Conservation (phyloP, 164 flowering plant genomes). For the Vitis rotundifolia region DNA sequence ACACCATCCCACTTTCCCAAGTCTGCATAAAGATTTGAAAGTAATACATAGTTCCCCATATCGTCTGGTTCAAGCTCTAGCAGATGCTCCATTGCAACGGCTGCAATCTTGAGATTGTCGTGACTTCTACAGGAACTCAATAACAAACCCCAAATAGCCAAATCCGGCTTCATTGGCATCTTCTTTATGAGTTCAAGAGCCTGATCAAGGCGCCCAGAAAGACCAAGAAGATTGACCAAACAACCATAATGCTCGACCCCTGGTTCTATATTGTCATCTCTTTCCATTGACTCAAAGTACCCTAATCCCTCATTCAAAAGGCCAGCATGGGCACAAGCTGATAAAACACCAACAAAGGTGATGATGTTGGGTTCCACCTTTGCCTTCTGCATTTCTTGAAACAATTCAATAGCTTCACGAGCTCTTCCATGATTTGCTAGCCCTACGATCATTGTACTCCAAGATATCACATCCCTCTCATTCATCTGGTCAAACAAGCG, state of each 20-base stretch:
- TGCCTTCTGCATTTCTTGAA: conserved; percentile 39
- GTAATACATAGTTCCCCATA: conserved; percentile 47
- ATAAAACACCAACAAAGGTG: conserved; percentile 49
- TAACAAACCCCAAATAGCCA: conserved; percentile 56
- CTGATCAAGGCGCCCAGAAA: conserved; percentile 35
- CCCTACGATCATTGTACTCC: conserved; percentile 60
- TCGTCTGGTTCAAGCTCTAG: conserved; percentile 55
- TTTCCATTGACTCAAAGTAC: conserved; percentile 40
- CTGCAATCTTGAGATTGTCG: conserved; percentile 44
- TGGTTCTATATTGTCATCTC: conserved; percentile 35
- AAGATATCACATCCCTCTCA: conserved; percentile 44
- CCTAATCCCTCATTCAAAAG: conserved; percentile 36
- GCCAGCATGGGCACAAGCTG: conserved; percentile 62
- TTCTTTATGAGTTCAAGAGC: conserved; percentile 35
- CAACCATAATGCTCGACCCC: conserved; percentile 54
- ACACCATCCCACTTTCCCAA: conserved; percentile 51
- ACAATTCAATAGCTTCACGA: conserved; percentile 38
- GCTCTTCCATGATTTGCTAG: conserved; percentile 59
- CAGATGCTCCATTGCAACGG: conserved; percentile 48
- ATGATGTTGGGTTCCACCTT: conserved; percentile 45
- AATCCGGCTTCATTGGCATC: conserved; percentile 57
- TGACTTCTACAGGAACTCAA: conserved; percentile 45
- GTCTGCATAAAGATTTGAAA: conserved; percentile 53
- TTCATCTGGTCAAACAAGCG: conserved; percentile 38
- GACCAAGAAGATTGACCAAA: conserved; percentile 50